phyloP scores from a whole-genome alignment of 73 alveolate genomes.

The Symbiodinium natans region DNA sequence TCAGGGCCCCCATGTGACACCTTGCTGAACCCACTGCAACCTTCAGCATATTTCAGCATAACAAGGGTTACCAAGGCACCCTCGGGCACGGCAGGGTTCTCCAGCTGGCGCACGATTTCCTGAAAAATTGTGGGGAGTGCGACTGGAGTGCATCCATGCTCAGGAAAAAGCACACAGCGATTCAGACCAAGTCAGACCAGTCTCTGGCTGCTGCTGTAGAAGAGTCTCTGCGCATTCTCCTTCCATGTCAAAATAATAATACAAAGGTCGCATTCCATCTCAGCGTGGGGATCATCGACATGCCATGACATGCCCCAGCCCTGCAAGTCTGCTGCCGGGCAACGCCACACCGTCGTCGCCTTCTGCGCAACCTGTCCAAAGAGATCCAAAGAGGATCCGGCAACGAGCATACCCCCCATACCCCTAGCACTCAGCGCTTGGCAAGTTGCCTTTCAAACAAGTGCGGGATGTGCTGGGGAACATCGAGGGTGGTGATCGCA shows the following conservation, averaged over 20 bases:
- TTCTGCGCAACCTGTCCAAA: not conserved
- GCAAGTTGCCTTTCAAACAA: no score
- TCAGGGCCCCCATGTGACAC: not conserved
- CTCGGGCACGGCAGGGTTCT: not conserved
- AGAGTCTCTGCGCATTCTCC: not conserved
- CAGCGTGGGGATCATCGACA: no score
- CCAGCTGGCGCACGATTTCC: not conserved
- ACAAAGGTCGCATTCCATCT: not conserved
- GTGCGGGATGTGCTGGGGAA: no score
- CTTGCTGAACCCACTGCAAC: not conserved
- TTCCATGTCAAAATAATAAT: no score
- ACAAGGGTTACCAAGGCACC: not conserved
- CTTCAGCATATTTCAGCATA: not conserved
- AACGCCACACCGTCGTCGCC: not conserved
- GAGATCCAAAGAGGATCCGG: no score
- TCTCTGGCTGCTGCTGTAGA: not conserved
- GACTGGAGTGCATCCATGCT: no score
- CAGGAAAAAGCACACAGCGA: no score
- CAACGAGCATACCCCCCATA: not conserved
- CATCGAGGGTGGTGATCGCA: no score
- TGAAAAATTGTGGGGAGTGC: no score
- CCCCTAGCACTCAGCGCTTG: constrained; percentile 4
- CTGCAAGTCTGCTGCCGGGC: not conserved
- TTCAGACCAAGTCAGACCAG: not conserved
- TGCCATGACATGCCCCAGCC: no score